A percentile compares a stretch with the other conserved stretches of the same genome.
phyloP scores from a whole-genome alignment of 2,329 filamentous ascomycete genomes.

The Phialophora tarda region DNA sequence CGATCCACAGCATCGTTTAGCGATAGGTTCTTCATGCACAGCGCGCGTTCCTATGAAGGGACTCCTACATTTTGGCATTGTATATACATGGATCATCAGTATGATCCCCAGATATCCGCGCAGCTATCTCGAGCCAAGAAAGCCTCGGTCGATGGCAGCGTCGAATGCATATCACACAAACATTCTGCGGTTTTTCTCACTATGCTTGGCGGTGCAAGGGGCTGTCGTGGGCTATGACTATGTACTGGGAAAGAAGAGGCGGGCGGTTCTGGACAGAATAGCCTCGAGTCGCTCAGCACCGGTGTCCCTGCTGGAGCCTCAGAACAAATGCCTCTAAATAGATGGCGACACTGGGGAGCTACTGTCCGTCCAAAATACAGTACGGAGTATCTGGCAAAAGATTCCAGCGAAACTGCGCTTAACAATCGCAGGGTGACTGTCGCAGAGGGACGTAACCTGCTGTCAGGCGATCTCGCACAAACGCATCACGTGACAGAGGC shows the following conservation, averaged over 20 bases:
- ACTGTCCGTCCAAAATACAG: background rate
- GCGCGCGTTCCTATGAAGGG: conserved; percentile 18
- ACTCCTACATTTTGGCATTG: conserved; percentile 20
- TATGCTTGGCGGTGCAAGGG: background rate
- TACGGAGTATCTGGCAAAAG: background rate
- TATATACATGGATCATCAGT: conserved; percentile 36
- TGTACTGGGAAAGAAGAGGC: background rate
- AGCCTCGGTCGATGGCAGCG: conserved; percentile 24
- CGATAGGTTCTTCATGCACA: conserved; percentile 25
- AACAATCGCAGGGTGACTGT: background rate
- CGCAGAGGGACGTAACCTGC: background rate
- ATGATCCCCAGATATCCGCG: conserved; percentile 26
- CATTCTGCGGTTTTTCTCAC: background rate
- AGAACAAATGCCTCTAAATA: background rate
- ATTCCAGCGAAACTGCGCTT: background rate
- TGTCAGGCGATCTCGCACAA: background rate
- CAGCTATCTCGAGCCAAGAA: conserved; percentile 22
- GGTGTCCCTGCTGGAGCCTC: background rate
- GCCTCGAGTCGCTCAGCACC: background rate
- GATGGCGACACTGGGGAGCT: background rate
- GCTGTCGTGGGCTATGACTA: background rate
- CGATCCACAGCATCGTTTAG: conserved; percentile 11
- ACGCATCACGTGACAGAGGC: background rate
- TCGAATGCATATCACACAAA: conserved; percentile 14
- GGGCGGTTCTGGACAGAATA: background rate